A percentile compares a stretch with the other conserved stretches of the same genome.
phyloP scores from a whole-genome alignment of 148 eudicot species.

The Rhododendron mucronatum region DNA sequence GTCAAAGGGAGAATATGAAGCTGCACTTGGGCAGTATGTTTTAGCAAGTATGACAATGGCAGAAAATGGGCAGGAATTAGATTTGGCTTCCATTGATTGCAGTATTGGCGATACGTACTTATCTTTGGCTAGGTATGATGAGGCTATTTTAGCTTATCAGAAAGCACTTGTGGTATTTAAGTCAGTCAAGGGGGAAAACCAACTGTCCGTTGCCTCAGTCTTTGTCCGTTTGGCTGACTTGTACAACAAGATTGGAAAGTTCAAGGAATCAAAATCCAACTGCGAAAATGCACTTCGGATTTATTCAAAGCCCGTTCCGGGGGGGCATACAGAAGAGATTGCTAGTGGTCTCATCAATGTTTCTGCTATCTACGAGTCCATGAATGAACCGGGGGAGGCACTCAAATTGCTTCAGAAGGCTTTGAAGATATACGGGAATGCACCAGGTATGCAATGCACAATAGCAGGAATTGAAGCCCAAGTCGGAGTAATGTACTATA shows the following conservation, averaged over 20 bases:
- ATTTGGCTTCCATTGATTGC: conserved; percentile 60
- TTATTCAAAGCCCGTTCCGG: conserved; percentile 38
- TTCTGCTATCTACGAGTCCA: conserved; percentile 69
- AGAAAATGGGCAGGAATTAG: conserved; percentile 49
- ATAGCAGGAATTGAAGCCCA: conserved; percentile 86
- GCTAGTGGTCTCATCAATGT: conserved; percentile 62
- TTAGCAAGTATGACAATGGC: conserved; percentile 56
- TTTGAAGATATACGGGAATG: conserved; percentile 32
- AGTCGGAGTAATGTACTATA: conserved; percentile 68
- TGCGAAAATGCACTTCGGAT: conserved; percentile 63
- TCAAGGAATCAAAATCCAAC: conserved; percentile 55
- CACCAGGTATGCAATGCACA: conserved; percentile 44
- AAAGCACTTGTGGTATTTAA: conserved; percentile 53
- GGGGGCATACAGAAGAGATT: conserved; percentile 43
- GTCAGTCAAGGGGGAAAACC: conserved; percentile 53
- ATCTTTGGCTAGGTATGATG: conserved; percentile 67
- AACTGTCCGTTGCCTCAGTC: conserved; percentile 55
- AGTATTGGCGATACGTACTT: conserved; percentile 75
- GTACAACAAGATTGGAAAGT: conserved; percentile 70
- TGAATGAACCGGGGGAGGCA: conserved; percentile 58
- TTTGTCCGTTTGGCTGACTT: conserved; percentile 71
- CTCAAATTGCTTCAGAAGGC: conserved; percentile 56
- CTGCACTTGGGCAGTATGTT: conserved; percentile 72
- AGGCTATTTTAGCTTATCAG: conserved; percentile 63
- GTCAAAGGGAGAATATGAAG: conserved; percentile 60